Evolutionary conservation across 306 rosid species (phyloP), one percentile per base, ranked within the genome.

Genomic region (Acacia crassicarpa): DNA sequence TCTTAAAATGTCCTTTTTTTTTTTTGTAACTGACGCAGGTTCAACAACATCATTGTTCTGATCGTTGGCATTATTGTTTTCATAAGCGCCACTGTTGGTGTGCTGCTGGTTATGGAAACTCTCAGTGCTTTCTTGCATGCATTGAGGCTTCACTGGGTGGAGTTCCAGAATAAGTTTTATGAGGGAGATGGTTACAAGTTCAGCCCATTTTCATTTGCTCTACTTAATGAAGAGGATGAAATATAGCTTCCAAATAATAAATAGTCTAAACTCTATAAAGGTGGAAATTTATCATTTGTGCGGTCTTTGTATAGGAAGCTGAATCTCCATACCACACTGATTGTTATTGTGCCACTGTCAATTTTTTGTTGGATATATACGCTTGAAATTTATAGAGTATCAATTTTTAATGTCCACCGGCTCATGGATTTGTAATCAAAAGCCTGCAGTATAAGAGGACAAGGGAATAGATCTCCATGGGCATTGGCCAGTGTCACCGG

Each of bases 61-160:
- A 74, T 91, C 45, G 86, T 93, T 74, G 98, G 99, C 74, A 71
- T 91, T 77, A 41, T 95, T 19, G 91, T 95, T 76, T 95, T 93
- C 38, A 14, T 91, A 76, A 87, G 86, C 48, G 98, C 99, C 33
- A 95, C 99, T 5, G 88, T 95, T 14, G 99, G 98, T 41, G 99
- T 93, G 56, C 54, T 95, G 73, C 90, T 93, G 54, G 82, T 92
- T 86, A 93, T 95, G 98, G 97, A 95, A 90, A 92, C 94, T 58
- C 88, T 92, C 15, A 93, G 99, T 72, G 98, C 99, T 80, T 95
- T 95, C 93, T 92, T 93, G 83, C 99, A 95, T 70, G 98, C 99
- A 11, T 75, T 95, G 85, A 95, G 98, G 38, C 99, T 93, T 88
- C 99, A 93, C 84, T 95, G 98, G 99, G 97, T 93, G 58, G 98